Evolutionary conservation across 2,329 filamentous ascomycete species (phyloP), one percentile per base, ranked within the genome.

Genomic region (Aspergillus pseudoviridinutans): DNA sequence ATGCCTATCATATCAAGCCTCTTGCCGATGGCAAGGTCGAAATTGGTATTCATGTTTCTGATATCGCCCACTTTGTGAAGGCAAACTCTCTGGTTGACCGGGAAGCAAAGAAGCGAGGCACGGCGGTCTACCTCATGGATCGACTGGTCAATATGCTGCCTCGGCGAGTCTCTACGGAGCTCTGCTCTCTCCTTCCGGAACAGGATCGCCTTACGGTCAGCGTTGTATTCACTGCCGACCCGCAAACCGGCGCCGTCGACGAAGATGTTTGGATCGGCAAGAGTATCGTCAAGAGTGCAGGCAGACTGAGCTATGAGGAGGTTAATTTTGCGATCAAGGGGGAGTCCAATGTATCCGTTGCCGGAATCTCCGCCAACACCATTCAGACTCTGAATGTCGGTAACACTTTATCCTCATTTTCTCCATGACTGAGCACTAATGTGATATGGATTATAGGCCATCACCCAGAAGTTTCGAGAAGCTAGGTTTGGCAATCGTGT

Each of bases 61-160:
- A 99, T 75, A 88, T 97, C 65, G 88, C 94, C 60, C 91, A 99
- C 78, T 99, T 99, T 72, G 91, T 99, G 74, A 97, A 97, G 82
- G 83, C 88, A 50, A 96, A 95, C 79, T 96, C 92, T 17, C 84
- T 97, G 49, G 92, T 97, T 52, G 94, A 99, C 70, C 89, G 94
- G 50, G 94, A 99, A 77, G 94, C 94, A 10, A 96, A 94, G 84
- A 99, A 97, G 83, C 91, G 94, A 64, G 93, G 93, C 60, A 97
- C 92, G 57, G 92, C 92, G 38, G 94, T 99, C 25, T 95, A 97
- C 71, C 82, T 99, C 62, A 89, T 96, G 78, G 94, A 96, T 79
- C 87, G 92, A 79, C 88, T 80, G 81, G 93, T 84, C 82, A 93
- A 81, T 68, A 87, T 99, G 83, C 85, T 99, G 41, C 94, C 94